A percentile compares a stretch with the other conserved stretches of the same genome.
Evolutionary conservation across 441 rosid species (phyloP).

Genomic region (Pelargonium cotyledonis): DNA sequence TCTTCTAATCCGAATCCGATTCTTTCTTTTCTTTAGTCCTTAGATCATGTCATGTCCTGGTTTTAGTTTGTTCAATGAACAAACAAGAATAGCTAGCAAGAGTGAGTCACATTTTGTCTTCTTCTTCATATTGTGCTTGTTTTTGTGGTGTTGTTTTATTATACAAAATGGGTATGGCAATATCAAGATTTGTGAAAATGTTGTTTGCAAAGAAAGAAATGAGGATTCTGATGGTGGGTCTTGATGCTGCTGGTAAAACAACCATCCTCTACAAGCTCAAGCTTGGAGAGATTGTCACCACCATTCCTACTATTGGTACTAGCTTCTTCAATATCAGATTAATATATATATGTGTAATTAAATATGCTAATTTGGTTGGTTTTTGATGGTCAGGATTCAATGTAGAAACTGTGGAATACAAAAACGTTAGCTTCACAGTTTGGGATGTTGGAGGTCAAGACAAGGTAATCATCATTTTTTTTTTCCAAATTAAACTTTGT

Average conservation of each 20-base stretch:
- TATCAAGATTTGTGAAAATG: conserved; percentile 9
- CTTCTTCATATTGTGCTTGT: too few species aligned
- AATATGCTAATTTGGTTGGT: background rate
- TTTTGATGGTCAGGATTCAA: conserved; percentile 44
- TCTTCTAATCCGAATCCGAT: too few species aligned
- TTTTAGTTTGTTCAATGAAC: too few species aligned
- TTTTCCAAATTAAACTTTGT: background rate
- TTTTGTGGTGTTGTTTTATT: too few species aligned
- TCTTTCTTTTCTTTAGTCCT: too few species aligned
- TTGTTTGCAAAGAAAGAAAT: conserved; percentile 58
- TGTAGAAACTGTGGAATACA: conserved; percentile 80
- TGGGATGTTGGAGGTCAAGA: conserved; percentile 90
- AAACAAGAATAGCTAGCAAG: too few species aligned
- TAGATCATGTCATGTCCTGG: too few species aligned
- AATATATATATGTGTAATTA: too few species aligned
- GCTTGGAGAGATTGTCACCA: conserved; percentile 59
- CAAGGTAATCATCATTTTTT: conserved; percentile 41
- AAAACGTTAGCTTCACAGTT: conserved; percentile 82
- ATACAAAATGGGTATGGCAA: background rate
- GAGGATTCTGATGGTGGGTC: conserved; percentile 56
- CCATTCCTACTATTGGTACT: conserved; percentile 62
- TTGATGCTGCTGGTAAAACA: conserved; percentile 63
- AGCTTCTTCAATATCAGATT: background rate
- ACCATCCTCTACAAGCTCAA: conserved; percentile 63
- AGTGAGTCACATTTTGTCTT: too few species aligned